Percentiles rank a stretch among this genome's conserved stretches.
These are phyloP conservation scores for Rhynchospora tenuis DNA, from an alignment of 176 grass and related monocot genomes.

Conservation along the genomic window DNA sequence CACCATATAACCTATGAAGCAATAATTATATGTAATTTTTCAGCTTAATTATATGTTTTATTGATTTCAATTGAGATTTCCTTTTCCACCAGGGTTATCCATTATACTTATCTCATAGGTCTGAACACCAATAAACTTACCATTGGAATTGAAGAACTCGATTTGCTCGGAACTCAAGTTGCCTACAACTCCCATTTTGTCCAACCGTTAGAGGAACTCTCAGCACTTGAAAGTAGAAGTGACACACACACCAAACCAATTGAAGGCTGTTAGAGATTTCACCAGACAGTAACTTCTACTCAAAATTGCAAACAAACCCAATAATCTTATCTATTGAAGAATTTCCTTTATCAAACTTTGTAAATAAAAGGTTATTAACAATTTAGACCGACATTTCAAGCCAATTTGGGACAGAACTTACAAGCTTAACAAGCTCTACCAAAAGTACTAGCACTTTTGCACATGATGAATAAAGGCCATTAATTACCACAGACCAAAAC, in stretches of 20 bases:
- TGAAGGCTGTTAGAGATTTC: neutral
- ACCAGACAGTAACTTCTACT: neutral
- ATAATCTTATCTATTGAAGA: neutral
- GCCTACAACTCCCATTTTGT: constrained; percentile 24
- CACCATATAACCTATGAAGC: constrained; percentile 57
- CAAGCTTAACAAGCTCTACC: no score
- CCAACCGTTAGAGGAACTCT: neutral
- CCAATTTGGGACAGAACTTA: no score
- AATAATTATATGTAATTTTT: neutral
- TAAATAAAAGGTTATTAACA: neutral
- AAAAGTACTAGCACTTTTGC: no score
- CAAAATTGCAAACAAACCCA: neutral
- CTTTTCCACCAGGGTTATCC: neutral
- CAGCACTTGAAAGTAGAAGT: neutral
- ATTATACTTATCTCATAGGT: neutral
- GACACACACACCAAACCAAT: neutral
- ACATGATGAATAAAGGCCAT: no score
- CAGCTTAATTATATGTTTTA: neutral
- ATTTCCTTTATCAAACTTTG: neutral
- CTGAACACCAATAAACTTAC: constrained; percentile 27
- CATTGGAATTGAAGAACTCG: constrained; percentile 57
- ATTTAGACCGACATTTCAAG: no score
- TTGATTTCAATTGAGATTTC: neutral
- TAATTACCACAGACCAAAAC: neutral
- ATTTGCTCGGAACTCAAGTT: constrained; percentile 60